Evolutionary conservation across 345 rosid species (phyloP).

Genomic region (Dovyalis caffra): DNA sequence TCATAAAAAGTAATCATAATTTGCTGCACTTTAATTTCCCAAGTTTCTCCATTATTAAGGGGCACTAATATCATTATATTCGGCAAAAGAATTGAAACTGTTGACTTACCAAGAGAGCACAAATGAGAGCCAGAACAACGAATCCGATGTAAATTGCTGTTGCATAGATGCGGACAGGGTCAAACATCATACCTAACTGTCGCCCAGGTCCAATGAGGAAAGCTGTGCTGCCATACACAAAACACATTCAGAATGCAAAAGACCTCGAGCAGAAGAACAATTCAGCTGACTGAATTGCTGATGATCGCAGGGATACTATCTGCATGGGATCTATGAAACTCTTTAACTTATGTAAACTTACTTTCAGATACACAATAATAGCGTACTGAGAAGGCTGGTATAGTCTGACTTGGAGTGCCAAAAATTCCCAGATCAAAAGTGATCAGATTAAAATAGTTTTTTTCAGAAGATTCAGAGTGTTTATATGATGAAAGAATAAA

Average conservation of each 20-base stretch:
- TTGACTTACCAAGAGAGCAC: conserved; percentile 75
- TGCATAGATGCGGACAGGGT: conserved; percentile 66
- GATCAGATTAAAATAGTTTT: background rate
- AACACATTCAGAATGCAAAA: conserved; percentile 27
- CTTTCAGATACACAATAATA: background rate
- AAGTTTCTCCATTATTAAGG: background rate
- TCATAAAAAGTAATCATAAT: background rate
- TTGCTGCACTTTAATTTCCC: background rate
- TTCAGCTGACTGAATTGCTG: background rate
- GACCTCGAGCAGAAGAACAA: background rate
- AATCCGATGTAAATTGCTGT: conserved; percentile 72
- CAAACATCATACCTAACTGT: conserved; percentile 90
- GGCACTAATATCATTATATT: background rate
- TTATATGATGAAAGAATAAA: background rate
- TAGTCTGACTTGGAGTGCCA: background rate
- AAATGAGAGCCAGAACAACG: conserved; percentile 70
- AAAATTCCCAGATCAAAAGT: background rate
- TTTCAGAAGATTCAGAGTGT: background rate
- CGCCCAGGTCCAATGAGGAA: conserved; percentile 75
- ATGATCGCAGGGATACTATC: background rate
- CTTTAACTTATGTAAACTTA: background rate
- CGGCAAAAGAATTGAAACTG: background rate
- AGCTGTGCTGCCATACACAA: conserved; percentile 85
- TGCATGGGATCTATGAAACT: background rate
- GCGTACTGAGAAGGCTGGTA: background rate